Base-by-base conservation (phyloP, 768 basidiomycete genomes). In the Pleurotus citrinopileatus region DNA sequence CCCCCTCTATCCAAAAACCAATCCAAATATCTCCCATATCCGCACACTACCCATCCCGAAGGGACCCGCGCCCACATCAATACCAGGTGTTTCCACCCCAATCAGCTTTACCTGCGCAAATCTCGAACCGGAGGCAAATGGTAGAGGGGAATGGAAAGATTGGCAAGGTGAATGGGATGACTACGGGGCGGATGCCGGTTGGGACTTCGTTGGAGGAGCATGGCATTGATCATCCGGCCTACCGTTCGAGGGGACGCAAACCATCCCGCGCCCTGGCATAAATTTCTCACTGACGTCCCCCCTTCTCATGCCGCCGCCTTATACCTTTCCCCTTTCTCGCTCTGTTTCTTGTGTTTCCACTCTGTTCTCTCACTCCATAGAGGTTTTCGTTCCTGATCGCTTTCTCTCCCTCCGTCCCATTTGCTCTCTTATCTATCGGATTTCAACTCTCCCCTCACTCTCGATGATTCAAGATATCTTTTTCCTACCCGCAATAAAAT, bases 41-140 rank as follows among this genome's bases (percentile, higher is more conserved):
- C 47, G 22, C 15, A n/a, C n/a, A n/a, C n/a, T n/a, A n/a, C 28
- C n/a, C n/a, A 17, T 15, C 32, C 28, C 3, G 17, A 47, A 12
- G 17, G 13, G 23, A 27, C 20, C 23, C 45, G 20, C 25, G 45
- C 3, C 45, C 26, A 47, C 45, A 25, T 12, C 44, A 46, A 13
- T 46, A 46, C 44, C 23, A 27, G 8, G 32, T 25, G 12, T 34
- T 28, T 28, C 32, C 26, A 12, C 32, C 32, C 2, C 45, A 47
- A n/a, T 47, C 25, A n/a, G 26, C 62, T 42, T 50, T 61, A 22
- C 42, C 26, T 42, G 42, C 22, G 52, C 55, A 45, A 50, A 55
- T 38, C 56, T 61, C 42, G 53, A 6, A 6, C 13, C 29, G 29
- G 29, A 6, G 29, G 29, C 29, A 32, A 6, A 32, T 13, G 13